Evolutionary conservation across 345 rosid genomes (phyloP).

Genomic region (Cardiospermum halicacabum): DNA sequence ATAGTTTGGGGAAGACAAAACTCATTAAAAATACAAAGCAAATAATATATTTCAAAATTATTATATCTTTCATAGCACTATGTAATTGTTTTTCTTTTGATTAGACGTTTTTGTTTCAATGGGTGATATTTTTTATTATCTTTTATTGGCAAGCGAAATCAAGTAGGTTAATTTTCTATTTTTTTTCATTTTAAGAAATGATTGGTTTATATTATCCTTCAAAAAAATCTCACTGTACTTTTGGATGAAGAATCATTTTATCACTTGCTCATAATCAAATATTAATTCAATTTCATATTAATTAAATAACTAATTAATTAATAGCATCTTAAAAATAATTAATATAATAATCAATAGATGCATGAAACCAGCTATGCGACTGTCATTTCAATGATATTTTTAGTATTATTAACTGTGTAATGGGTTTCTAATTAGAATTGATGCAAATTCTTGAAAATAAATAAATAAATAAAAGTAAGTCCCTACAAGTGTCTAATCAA

Average conservation of each 20-base stretch:
- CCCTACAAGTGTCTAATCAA: conserved; percentile 44
- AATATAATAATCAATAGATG: not conserved
- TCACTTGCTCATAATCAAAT: not conserved
- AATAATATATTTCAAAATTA: too few relatives aligned
- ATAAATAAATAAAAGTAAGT: conserved; percentile 30
- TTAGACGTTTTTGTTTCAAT: conserved; percentile 8
- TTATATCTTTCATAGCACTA: too few relatives aligned
- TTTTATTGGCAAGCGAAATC: not conserved
- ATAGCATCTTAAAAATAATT: not conserved
- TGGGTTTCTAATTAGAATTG: not conserved
- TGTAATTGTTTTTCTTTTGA: too few relatives aligned
- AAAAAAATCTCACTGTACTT: not conserved
- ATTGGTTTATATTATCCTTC: conserved; percentile 16
- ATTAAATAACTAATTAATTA: not conserved
- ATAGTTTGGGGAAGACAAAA: too few relatives aligned
- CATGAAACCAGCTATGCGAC: not conserved
- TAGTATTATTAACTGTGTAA: not conserved
- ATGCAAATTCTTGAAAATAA: conserved; percentile 22
- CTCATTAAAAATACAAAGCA: too few relatives aligned
- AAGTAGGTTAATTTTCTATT: not conserved
- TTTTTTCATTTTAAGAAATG: not conserved
- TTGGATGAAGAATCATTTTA: conserved; percentile 17
- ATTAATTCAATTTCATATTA: too few relatives aligned
- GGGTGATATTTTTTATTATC: not conserved
- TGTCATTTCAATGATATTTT: not conserved